These are phyloP conservation scores for Chalciporus sphaerocephalus DNA, from an alignment of 768 basidiomycete genomes.

Conservation along the genomic window DNA sequence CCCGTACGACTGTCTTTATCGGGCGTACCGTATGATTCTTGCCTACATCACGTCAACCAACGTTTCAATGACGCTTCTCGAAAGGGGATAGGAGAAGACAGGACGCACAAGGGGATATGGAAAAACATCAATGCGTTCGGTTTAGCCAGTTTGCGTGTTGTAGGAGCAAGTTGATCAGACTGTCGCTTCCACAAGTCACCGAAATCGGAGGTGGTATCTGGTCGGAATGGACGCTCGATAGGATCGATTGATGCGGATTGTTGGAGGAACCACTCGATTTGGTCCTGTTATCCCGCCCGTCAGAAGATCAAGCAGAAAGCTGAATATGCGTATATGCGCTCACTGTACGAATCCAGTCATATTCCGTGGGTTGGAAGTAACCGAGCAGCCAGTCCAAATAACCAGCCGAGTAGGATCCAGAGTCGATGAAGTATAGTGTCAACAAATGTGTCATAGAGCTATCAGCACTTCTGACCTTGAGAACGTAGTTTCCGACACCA, in stretches of 20 bases:
- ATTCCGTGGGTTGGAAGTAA: constrained; percentile 64
- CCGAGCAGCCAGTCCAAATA: constrained; percentile 55
- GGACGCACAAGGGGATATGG: constrained; percentile 85
- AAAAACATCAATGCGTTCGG: constrained; percentile 97
- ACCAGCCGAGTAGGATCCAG: constrained; percentile 69
- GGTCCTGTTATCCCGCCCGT: constrained; percentile 36
- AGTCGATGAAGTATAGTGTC: constrained; percentile 89
- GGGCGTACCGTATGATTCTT: constrained; percentile 67
- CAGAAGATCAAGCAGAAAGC: background rate
- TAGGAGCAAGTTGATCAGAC: constrained; percentile 54
- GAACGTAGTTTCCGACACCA: constrained; percentile 87
- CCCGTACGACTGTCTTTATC: constrained; percentile 63
- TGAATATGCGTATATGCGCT: constrained; percentile 12
- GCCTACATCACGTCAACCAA: constrained; percentile 36
- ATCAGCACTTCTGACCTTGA: constrained; percentile 81
- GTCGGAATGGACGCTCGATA: constrained; percentile 79
- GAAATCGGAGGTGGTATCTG: no score
- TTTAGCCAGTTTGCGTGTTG: constrained; percentile 63
- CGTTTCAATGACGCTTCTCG: background rate
- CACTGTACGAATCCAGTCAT: constrained; percentile 81
- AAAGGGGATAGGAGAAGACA: background rate
- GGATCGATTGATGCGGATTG: constrained; percentile 76
- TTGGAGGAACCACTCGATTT: constrained; percentile 89
- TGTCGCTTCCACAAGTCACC: constrained; percentile 61
- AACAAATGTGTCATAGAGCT: constrained; percentile 87